phyloP scores from a whole-genome alignment of 176 grass and related monocot genomes.

The Triticum timopheevii region DNA sequence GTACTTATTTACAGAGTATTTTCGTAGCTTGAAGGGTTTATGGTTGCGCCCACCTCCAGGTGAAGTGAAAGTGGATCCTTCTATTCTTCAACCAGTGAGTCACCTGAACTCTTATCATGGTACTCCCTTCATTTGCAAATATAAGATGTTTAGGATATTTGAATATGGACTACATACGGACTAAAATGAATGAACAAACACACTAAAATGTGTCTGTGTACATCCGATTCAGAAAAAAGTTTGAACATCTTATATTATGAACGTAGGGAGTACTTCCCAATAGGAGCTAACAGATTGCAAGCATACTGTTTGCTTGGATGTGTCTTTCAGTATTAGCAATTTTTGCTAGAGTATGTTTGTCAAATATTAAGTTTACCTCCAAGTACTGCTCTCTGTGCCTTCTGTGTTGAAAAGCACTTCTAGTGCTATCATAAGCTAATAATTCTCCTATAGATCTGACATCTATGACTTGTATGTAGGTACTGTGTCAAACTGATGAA shows the following conservation, averaged over 20 bases:
- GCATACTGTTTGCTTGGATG: neutral
- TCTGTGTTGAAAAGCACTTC: conserved; percentile 22
- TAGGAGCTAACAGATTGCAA: neutral
- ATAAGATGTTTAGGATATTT: no score
- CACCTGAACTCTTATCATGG: neutral
- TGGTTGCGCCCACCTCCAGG: conserved; percentile 22
- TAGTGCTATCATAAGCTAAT: neutral
- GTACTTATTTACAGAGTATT: conserved; percentile 46
- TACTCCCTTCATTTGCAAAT: neutral
- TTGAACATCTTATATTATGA: no score
- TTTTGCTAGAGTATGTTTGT: neutral
- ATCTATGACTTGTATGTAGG: conserved; percentile 26
- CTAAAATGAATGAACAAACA: no score
- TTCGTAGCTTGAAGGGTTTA: conserved; percentile 39
- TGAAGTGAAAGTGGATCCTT: conserved; percentile 25
- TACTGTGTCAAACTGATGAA: conserved; percentile 16
- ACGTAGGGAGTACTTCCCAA: neutral
- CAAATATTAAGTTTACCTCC: neutral
- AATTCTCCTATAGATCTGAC: conserved; percentile 3
- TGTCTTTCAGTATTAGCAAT: neutral
- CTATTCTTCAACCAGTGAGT: conserved; percentile 48
- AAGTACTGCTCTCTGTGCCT: neutral
- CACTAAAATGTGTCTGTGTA: no score
- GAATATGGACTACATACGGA: no score
- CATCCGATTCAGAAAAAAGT: no score